A percentile compares a stretch with the other conserved stretches of the same genome.
phyloP scores from a whole-genome alignment of 106 monocot genomes.

The Dendrobium nobile region DNA sequence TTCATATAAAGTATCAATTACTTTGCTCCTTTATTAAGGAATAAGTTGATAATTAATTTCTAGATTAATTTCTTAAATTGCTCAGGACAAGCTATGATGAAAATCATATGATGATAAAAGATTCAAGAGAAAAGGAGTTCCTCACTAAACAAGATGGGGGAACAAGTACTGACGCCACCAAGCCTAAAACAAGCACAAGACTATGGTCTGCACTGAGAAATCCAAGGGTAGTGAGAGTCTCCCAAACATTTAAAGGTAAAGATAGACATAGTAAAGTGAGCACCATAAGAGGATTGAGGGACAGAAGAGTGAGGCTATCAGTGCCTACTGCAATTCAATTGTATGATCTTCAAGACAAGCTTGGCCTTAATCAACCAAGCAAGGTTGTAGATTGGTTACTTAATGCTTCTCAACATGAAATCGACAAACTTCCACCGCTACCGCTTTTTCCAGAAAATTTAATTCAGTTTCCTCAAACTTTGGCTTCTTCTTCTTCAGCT shows the following conservation, averaged over 20 bases:
- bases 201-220: constrained; percentile 40
- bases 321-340: constrained; percentile 80
- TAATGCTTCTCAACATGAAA: constrained; percentile 43
- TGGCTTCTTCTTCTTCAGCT: neutral
- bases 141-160: neutral
- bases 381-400: constrained; percentile 77
- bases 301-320: constrained; percentile 63
- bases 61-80: neutral
- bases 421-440: constrained; percentile 55
- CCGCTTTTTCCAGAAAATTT: constrained; percentile 11
- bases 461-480: neutral
- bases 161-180: neutral
- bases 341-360: constrained; percentile 80
- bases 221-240: constrained; percentile 61
- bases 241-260: constrained; percentile 59
- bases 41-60: neutral
- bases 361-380: constrained; percentile 80
- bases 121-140: constrained; percentile 12
- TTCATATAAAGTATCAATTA: neutral
- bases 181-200: constrained; percentile 25
- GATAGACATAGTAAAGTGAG: constrained; percentile 84
- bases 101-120: constrained; percentile 12
- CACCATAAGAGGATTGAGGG: constrained; percentile 61
- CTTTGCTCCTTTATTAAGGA: no score
- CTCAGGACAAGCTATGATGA: neutral